phyloP scores from a whole-genome alignment of 768 basidiomycete species.

The Suillus lakei region DNA sequence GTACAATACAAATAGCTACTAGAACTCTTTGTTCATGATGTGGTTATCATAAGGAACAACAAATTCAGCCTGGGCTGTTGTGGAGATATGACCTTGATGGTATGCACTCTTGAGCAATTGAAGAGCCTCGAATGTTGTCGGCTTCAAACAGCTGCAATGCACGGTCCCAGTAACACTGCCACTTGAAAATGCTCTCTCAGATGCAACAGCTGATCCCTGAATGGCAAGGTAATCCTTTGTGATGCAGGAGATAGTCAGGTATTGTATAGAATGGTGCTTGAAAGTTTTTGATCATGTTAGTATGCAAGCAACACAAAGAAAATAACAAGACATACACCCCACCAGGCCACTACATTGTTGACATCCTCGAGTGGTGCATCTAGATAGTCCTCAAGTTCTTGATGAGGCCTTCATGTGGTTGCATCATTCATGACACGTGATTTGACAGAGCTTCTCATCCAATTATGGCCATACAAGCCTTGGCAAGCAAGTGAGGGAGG shows the following conservation, averaged over 20 bases:
- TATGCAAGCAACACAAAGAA: not conserved
- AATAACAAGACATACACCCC: constrained; percentile 3
- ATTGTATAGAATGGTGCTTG: constrained; percentile 19
- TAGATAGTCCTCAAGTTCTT: too few relatives aligned
- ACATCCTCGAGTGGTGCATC: constrained; percentile 33
- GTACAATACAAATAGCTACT: not conserved
- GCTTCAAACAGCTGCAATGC: not conserved
- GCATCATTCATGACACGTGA: too few relatives aligned
- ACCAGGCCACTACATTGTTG: constrained; percentile 41
- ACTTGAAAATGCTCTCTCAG: constrained; percentile 30
- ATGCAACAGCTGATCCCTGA: constrained; percentile 33
- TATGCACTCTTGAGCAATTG: constrained; percentile 31
- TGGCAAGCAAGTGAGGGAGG: too few relatives aligned
- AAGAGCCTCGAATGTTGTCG: constrained; percentile 25
- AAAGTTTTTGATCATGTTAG: too few relatives aligned
- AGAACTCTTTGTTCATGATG: too few relatives aligned
- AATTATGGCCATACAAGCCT: too few relatives aligned
- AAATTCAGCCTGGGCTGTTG: constrained; percentile 17
- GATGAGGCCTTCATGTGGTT: too few relatives aligned
- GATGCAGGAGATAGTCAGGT: constrained; percentile 22
- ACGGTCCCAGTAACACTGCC: constrained; percentile 10
- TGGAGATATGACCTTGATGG: constrained; percentile 28
- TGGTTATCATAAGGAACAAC: too few relatives aligned
- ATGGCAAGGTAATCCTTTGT: constrained; percentile 29
- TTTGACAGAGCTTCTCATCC: too few relatives aligned